Evolutionary conservation across 2,329 filamentous ascomycete genomes (phyloP).

Genomic region (Dactylonectria estremocensis): DNA sequence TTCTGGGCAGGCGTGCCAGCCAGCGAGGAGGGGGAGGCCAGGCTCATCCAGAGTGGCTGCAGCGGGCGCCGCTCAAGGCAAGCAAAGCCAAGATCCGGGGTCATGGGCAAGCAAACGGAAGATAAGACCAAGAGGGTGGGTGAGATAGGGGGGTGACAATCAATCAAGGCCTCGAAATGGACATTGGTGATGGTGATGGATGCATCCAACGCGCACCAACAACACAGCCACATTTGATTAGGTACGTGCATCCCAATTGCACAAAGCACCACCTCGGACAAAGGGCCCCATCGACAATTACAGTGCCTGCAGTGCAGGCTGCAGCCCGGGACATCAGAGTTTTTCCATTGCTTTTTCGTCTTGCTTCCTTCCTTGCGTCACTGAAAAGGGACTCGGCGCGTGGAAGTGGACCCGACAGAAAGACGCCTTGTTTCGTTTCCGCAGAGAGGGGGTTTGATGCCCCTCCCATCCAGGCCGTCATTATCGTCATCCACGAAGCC

Average conservation of each 20-base stretch:
- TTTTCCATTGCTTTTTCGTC: slow-evolving; percentile 9
- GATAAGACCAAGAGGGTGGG: slow-evolving; percentile 12
- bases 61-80: not conserved
- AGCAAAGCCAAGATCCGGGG: slow-evolving; percentile 18
- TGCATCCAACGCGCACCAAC: not conserved
- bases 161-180: not conserved
- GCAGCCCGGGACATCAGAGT: slow-evolving; percentile 12
- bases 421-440: slow-evolving; percentile 13
- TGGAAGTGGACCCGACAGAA: slow-evolving; percentile 16
- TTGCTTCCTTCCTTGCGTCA: slow-evolving; percentile 12
- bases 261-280: not conserved
- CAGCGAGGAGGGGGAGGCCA: not conserved
- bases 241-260: not conserved
- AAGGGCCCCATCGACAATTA: not conserved
- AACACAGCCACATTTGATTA: not conserved
- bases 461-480: slow-evolving; percentile 4
- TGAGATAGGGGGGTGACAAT: slow-evolving; percentile 14
- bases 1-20: too few relatives aligned
- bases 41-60: not conserved
- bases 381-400: slow-evolving; percentile 1
- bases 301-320: slow-evolving; percentile 23
- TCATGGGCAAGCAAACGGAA: not conserved
- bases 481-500: not conserved
- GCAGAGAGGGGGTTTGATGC: not conserved
- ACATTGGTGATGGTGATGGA: not conserved